A percentile compares a stretch with the other conserved stretches of the same genome.
phyloP scores from a whole-genome alignment of 768 basidiomycete species.

The Galerina sulciceps region DNA sequence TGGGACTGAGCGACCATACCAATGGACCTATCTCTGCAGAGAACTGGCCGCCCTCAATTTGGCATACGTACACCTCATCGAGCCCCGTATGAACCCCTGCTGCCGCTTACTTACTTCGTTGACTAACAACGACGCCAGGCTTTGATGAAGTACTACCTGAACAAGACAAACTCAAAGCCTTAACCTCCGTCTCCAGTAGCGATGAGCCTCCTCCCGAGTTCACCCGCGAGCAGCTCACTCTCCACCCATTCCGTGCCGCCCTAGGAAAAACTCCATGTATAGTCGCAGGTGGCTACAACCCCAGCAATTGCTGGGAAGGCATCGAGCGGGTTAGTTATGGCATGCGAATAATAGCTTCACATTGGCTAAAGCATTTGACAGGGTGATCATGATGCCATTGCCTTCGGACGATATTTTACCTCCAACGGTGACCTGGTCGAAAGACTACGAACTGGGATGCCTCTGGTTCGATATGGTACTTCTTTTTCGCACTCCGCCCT shows the following conservation, averaged over 20 bases:
- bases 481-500: background rate
- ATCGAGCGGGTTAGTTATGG: conserved; percentile 13
- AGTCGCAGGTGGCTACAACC: conserved; percentile 22
- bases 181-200: background rate
- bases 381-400: conserved; percentile 22
- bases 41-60: conserved; percentile 9
- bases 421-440: conserved; percentile 18
- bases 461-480: conserved; percentile 15
- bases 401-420: conserved; percentile 21
- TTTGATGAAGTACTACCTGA: conserved; percentile 20
- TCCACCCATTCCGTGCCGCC: conserved; percentile 15
- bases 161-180: conserved; percentile 15
- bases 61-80: conserved; percentile 21
- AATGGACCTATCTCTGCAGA: conserved; percentile 20
- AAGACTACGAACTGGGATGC: conserved; percentile 8
- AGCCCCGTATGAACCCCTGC: conserved; percentile 16
- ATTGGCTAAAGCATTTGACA: background rate
- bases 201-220: conserved; percentile 4
- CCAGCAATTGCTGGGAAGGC: conserved; percentile 22
- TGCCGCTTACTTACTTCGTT: background rate
- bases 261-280: conserved; percentile 16
- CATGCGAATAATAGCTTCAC: background rate
- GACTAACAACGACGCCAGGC: background rate
- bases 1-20: conserved; percentile 13
- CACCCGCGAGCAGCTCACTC: conserved; percentile 14